Evolutionary conservation across 192 early-diverging fungal genomes (phyloP), one percentile per base, ranked within the genome.

Genomic region (Dissophora ornata): DNA sequence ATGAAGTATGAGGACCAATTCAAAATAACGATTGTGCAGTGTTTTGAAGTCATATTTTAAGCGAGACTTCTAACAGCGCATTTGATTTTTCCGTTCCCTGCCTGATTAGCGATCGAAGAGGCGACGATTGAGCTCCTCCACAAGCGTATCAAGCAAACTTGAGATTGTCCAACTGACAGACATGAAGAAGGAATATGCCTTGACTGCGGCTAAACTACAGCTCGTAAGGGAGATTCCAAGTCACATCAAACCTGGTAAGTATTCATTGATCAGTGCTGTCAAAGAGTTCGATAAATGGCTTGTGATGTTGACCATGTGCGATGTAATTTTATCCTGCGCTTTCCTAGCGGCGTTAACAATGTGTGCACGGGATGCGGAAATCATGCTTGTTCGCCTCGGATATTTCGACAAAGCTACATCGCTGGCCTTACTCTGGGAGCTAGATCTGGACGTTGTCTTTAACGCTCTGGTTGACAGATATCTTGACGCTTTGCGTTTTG

Each of bases 401-500:
- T 46, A 50, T 53, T 19, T 48, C 8, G 73, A 77, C 9, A 50
- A 55, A 5, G 73, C 73, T 0, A 62, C 73, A 3, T 67, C 73
- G 6, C 16, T 77, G 34, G 65, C 38, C 7, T 18, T 77, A 26
- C 28, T 49, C 0, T 59, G 49, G 30, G 29, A 62, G 10, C 59
- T 67, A 15, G 64, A 67, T 42, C 19, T 77, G 34, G 65, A 67
- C 36, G 21, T 62, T 38, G 53, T 77, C 4, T 77, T 77, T 26
- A 53, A 57, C 15, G 13, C 16, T n/a, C 30, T 77, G 8, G 73
- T 77, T 9, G 73, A 77, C 40, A 48, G 26, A 28, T 77, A 77
- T 24, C 53, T 77, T 6, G 21, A 1, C 28, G 73, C 57, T 9
- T 29, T 77, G 21, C n/a, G 57, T 0, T 12, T 40, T 7, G 73